Conservation (phyloP, 179 eudicot species). For the Beta corolliflora region DNA sequence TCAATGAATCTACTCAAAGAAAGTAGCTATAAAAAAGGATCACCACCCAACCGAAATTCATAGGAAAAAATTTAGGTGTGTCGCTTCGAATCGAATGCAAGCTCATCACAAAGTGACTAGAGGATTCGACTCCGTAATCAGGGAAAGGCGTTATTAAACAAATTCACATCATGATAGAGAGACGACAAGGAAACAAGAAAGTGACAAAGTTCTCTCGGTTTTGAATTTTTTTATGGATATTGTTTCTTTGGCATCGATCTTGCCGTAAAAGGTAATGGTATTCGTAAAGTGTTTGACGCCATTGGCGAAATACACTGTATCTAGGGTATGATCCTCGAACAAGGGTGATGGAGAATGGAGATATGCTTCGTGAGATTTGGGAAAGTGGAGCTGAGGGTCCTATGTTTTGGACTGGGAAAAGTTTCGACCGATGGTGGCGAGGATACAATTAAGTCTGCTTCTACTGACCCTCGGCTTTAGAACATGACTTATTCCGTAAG, state of each 20-base stretch:
- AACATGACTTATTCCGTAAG: too few species aligned
- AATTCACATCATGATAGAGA: slow-evolving; percentile 81
- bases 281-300: too few species aligned
- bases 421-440: fast-evolving
- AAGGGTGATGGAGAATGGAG: too few species aligned
- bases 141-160: slow-evolving; percentile 82
- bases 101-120: slow-evolving; percentile 83
- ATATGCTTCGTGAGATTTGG: too few species aligned
- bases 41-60: slow-evolving; percentile 91
- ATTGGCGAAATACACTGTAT: too few species aligned
- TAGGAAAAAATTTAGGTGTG: slow-evolving; percentile 76
- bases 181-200: slow-evolving; percentile 96
- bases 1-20: slow-evolving; percentile 1
- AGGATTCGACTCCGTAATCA: slow-evolving; percentile 70
- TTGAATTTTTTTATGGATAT: slow-evolving; percentile 85
- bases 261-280: slow-evolving; percentile 63
- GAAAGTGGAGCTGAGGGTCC: too few species aligned
- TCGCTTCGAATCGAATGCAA: slow-evolving; percentile 84
- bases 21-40: slow-evolving; percentile 87
- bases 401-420: too few species aligned
- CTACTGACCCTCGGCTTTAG: too few species aligned
- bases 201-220: slow-evolving; percentile 88
- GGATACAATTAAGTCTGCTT: too few species aligned
- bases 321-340: too few species aligned
- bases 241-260: slow-evolving; percentile 79